Conservation (phyloP, 768 basidiomycete genomes). For the Phylloporus arenicola region DNA sequence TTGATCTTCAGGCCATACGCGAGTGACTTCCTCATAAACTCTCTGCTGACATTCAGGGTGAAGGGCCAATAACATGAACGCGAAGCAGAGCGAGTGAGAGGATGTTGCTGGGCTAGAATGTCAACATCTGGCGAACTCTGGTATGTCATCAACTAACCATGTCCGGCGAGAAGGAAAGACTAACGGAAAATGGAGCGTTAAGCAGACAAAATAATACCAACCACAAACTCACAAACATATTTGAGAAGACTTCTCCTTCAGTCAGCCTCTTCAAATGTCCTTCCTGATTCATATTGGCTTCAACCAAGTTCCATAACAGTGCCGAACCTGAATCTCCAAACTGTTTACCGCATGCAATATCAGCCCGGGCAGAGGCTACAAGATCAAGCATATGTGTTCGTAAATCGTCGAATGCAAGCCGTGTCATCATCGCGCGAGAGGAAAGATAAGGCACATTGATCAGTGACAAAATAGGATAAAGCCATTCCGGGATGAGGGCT, state of each 20-base stretch:
- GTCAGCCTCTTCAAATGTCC: slow-evolving; percentile 29
- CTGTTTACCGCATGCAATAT: slow-evolving; percentile 28
- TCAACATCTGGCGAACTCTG: slow-evolving; percentile 2
- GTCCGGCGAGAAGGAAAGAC: slow-evolving; percentile 46
- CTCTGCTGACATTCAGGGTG: slow-evolving; percentile 46
- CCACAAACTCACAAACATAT: slow-evolving; percentile 39
- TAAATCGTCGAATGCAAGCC: slow-evolving; percentile 34
- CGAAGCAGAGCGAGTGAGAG: slow-evolving; percentile 41
- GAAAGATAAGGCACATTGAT: slow-evolving; percentile 35
- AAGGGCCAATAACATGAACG: slow-evolving; percentile 41
- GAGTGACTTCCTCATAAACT: slow-evolving; percentile 37
- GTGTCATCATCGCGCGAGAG: slow-evolving; percentile 25
- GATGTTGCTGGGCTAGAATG: slow-evolving; percentile 38
- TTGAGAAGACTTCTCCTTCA: slow-evolving; percentile 44
- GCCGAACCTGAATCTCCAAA: slow-evolving; percentile 27
- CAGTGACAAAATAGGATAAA: slow-evolving; percentile 20
- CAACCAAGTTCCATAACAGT: slow-evolving; percentile 41
- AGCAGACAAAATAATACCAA: not conserved
- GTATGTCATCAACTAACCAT: slow-evolving; percentile 30
- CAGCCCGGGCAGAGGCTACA: slow-evolving; percentile 34
- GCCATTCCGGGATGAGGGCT: slow-evolving; percentile 31
- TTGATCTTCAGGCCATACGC: slow-evolving; percentile 36
- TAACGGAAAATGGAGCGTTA: slow-evolving; percentile 9
- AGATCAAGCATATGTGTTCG: slow-evolving; percentile 38
- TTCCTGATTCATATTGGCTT: slow-evolving; percentile 41